phyloP scores from a whole-genome alignment of 23 red algal species.

The Gracilaria domingensis region DNA sequence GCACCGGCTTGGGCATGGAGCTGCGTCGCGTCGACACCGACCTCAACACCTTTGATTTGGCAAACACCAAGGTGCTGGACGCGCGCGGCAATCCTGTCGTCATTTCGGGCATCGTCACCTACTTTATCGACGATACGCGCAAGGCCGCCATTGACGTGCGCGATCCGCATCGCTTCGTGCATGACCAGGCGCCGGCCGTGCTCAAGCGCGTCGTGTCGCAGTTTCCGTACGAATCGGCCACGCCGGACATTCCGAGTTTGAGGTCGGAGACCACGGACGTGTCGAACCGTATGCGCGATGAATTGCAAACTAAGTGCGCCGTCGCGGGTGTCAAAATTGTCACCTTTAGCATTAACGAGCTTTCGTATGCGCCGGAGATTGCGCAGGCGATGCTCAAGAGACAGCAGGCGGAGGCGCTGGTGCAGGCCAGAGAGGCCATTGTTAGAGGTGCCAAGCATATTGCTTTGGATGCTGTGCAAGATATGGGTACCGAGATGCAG shows the following conservation, averaged over 20 bases:
- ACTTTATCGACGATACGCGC: slow-evolving; percentile 54
- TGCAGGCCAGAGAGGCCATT: slow-evolving; percentile 59
- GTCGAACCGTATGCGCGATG: slow-evolving; percentile 41
- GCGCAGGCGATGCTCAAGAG: slow-evolving; percentile 74
- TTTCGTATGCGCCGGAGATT: slow-evolving; percentile 81
- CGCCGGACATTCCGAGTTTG: slow-evolving; percentile 6
- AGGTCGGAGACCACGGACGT: slow-evolving; percentile 54
- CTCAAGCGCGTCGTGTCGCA: slow-evolving; percentile 71
- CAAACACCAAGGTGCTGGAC: slow-evolving; percentile 71
- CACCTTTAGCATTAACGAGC: slow-evolving; percentile 74
- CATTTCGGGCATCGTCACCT: slow-evolving; percentile 74
- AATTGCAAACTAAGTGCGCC: slow-evolving; percentile 48
- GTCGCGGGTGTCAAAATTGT: slow-evolving; percentile 70
- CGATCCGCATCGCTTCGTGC: slow-evolving; percentile 61
- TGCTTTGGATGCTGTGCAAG: slow-evolving; percentile 62
- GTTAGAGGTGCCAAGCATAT: slow-evolving; percentile 68
- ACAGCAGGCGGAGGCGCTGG: slow-evolving; percentile 77
- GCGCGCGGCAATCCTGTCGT: slow-evolving; percentile 66
- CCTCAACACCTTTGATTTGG: slow-evolving; percentile 61
- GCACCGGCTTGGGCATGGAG: slow-evolving; percentile 55
- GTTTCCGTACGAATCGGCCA: slow-evolving; percentile 67
- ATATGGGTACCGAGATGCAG: slow-evolving; percentile 36
- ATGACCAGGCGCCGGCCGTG: slow-evolving; percentile 71
- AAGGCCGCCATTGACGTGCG: slow-evolving; percentile 75
- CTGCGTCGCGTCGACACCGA: slow-evolving; percentile 55